A percentile compares a stretch with the other conserved stretches of the same genome.
These are phyloP conservation scores for Roridomyces roridus DNA, from an alignment of 768 basidiomycete species.

Conservation along the genomic window DNA sequence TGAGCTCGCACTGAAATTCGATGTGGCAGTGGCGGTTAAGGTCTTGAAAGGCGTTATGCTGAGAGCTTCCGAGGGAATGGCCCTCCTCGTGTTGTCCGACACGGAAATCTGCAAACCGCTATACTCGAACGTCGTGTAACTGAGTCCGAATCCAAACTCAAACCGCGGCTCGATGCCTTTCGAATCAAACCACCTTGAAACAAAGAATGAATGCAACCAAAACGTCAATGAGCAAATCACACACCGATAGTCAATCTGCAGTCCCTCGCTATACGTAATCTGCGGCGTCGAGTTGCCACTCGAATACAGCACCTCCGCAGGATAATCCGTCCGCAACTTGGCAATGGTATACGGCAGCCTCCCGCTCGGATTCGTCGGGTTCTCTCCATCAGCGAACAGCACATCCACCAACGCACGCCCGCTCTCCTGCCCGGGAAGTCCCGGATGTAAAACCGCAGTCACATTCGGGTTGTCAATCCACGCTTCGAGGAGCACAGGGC, in stretches of 20 bases:
- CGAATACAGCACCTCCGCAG: slow-evolving; percentile 26
- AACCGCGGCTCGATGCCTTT: slow-evolving; percentile 26
- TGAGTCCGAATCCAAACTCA: slow-evolving; percentile 43
- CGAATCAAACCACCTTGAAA: slow-evolving; percentile 39
- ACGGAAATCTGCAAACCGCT: slow-evolving; percentile 30
- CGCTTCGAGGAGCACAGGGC: slow-evolving; percentile 56
- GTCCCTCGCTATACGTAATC: slow-evolving; percentile 17
- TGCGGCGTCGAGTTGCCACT: not conserved
- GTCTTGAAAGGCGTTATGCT: too few relatives aligned
- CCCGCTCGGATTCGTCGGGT: slow-evolving; percentile 53
- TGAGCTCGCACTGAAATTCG: too few relatives aligned
- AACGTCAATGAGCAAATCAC: not conserved
- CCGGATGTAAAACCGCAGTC: slow-evolving; percentile 46
- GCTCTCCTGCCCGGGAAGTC: slow-evolving; percentile 62
- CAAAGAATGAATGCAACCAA: not conserved
- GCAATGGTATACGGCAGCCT: slow-evolving; percentile 62
- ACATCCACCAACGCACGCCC: slow-evolving; percentile 65
- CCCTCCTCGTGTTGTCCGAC: not conserved
- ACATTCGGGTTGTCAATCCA: slow-evolving; percentile 72
- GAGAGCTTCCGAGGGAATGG: too few relatives aligned
- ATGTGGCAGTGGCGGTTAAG: too few relatives aligned
- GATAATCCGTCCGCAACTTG: slow-evolving; percentile 56
- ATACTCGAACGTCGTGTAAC: slow-evolving; percentile 51
- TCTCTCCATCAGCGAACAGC: slow-evolving; percentile 54
- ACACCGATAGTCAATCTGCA: slow-evolving; percentile 40